Percentiles rank a stretch among this genome's conserved stretches.
Conservation (phyloP, 192 early-diverging fungal species). For the Rhizophagus clarus region DNA sequence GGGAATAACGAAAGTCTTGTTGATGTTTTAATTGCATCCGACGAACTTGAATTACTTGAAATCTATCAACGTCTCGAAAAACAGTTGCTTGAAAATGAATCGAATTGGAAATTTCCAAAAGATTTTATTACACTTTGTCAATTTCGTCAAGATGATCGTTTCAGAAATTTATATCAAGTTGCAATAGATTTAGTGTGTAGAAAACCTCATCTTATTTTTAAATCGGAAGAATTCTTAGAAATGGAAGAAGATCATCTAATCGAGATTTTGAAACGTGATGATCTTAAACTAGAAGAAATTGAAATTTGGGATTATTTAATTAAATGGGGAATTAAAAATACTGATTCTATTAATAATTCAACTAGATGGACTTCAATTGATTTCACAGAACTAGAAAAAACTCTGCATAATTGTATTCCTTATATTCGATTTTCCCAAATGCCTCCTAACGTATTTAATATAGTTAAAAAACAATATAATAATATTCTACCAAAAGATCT, state of each 20-base stretch:
- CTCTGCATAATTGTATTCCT: conserved; percentile 5
- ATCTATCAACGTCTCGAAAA: background rate
- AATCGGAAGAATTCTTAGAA: conserved; percentile 13
- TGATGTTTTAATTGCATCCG: no score
- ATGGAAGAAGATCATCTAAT: background rate
- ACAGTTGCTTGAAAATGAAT: background rate
- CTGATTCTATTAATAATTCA: background rate
- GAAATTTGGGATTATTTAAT: conserved; percentile 23
- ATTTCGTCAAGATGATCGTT: background rate
- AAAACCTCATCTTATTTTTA: background rate
- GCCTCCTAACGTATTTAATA: background rate
- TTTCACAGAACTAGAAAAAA: background rate
- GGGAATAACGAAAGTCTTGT: no score
- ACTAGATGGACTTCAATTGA: background rate
- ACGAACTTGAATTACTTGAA: background rate
- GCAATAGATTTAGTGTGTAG: background rate
- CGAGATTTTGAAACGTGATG: background rate
- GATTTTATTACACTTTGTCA: no score
- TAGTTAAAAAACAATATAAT: background rate
- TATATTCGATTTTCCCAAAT: background rate
- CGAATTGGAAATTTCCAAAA: background rate
- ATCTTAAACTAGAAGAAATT: background rate
- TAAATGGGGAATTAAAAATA: conserved; percentile 20
- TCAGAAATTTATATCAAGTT: background rate
- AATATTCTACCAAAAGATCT: background rate